A percentile compares a stretch with the other conserved stretches of the same genome.
phyloP scores from a whole-genome alignment of 2,329 filamentous ascomycete species.

The Seiridium cupressi region DNA sequence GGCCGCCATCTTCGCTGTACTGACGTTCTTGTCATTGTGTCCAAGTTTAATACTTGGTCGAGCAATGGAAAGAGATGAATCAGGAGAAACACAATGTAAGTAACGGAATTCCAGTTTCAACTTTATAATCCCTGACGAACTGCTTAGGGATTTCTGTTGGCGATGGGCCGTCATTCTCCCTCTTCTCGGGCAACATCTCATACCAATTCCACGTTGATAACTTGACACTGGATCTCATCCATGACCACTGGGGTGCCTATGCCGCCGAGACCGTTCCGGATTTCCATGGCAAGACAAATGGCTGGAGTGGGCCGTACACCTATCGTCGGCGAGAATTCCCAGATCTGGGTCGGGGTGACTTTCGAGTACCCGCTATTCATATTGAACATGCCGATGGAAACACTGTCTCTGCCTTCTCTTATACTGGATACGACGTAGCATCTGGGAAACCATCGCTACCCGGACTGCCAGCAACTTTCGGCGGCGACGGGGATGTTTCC shows the following conservation, averaged over 20 bases:
- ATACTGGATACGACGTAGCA: conserved; percentile 54
- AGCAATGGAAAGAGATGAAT: conserved; percentile 1
- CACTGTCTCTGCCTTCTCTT: conserved; percentile 57
- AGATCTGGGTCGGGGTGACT: conserved; percentile 62
- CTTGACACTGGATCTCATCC: conserved; percentile 49
- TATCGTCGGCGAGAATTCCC: conserved; percentile 61
- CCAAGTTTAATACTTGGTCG: not conserved
- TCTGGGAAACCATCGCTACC: conserved; percentile 55
- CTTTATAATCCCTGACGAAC: not conserved
- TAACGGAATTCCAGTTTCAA: not conserved
- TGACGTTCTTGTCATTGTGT: not conserved
- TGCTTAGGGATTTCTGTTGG: conserved; percentile 3
- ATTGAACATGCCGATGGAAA: conserved; percentile 58
- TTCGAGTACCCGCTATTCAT: conserved; percentile 58
- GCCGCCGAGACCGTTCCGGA: conserved; percentile 50
- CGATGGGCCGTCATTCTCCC: conserved; percentile 52
- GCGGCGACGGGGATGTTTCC: conserved; percentile 51
- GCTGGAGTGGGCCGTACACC: conserved; percentile 52
- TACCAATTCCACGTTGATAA: conserved; percentile 61
- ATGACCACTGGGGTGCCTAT: conserved; percentile 59
- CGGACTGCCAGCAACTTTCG: conserved; percentile 60
- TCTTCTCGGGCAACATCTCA: conserved; percentile 54
- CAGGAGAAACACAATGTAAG: conserved; percentile 1
- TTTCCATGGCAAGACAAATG: conserved; percentile 42
- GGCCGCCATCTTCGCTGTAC: not conserved